Percentiles rank a stretch among this genome's conserved stretches.
Conservation (phyloP, 2,329 filamentous ascomycete species). For the Aspergillus aculeatus region DNA sequence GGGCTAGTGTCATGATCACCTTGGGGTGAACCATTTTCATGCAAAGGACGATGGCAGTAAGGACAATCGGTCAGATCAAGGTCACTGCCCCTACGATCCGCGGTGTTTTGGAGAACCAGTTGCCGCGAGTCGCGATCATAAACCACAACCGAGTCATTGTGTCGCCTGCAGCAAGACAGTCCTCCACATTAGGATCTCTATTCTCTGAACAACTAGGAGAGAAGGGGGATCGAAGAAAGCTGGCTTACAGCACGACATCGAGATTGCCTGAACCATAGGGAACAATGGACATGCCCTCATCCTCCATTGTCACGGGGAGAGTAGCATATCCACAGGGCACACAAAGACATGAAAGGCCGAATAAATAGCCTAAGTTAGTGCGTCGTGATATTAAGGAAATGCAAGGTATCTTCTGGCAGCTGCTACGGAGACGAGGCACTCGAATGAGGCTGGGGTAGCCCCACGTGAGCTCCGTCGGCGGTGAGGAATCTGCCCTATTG, state of each 20-base stretch:
- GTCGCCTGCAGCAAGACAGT: slow-evolving; percentile 61
- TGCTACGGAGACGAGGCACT: slow-evolving; percentile 5
- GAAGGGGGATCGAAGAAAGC: slow-evolving; percentile 1
- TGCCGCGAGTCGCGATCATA: slow-evolving; percentile 82
- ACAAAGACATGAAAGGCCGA: slow-evolving; percentile 5
- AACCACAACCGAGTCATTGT: slow-evolving; percentile 88
- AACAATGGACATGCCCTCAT: slow-evolving; percentile 44
- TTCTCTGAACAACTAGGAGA: not conserved
- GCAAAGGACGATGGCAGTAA: slow-evolving; percentile 77
- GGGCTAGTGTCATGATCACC: slow-evolving; percentile 30
- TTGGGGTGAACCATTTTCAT: slow-evolving; percentile 48
- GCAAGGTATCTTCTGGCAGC: slow-evolving; percentile 6
- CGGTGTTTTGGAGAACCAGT: slow-evolving; percentile 72
- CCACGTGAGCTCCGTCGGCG: slow-evolving; percentile 23
- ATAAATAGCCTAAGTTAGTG: slow-evolving; percentile 1
- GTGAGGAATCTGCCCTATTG: slow-evolving; percentile 12
- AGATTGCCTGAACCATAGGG: slow-evolving; percentile 44
- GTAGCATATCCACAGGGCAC: slow-evolving; percentile 16
- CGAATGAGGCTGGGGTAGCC: slow-evolving; percentile 15
- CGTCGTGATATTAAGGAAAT: not conserved
- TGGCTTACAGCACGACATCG: slow-evolving; percentile 46
- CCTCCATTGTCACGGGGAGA: slow-evolving; percentile 31
- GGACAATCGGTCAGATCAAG: slow-evolving; percentile 73
- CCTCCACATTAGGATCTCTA: not conserved
- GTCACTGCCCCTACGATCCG: slow-evolving; percentile 45